Evolutionary conservation across 495 filamentous ascomycete genomes (phyloP).

Genomic region (Xylaria scruposa): DNA sequence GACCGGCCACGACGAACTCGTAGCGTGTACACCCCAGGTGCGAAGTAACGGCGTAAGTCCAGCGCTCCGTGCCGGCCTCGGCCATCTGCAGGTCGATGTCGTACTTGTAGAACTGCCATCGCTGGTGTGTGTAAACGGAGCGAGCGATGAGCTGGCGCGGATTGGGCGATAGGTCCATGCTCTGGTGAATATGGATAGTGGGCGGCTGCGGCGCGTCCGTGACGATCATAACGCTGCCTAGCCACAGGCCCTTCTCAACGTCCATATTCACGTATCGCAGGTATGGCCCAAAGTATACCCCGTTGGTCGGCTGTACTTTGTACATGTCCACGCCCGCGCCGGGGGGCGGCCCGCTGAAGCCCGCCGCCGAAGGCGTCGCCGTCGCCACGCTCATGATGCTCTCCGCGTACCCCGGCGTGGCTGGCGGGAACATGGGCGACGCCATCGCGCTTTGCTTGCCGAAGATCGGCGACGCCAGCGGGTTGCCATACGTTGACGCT

Average conservation of each 20-base stretch:
- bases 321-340: conserved; percentile 88
- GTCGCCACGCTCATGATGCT: conserved; percentile 81
- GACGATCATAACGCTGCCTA: conserved; percentile 76
- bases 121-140: conserved; percentile 84
- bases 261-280: conserved; percentile 98
- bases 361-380: conserved; percentile 68
- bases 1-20: conserved; percentile 95
- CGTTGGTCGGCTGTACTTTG: conserved; percentile 90
- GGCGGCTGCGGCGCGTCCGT: conserved; percentile 93
- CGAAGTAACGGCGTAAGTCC: conserved; percentile 98
- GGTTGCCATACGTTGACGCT: conserved; percentile 77
- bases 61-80: conserved; percentile 77
- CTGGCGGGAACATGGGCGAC: conserved; percentile 76
- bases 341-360: conserved; percentile 85
- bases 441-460: conserved; percentile 72
- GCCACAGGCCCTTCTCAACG: conserved; percentile 86
- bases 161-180: conserved; percentile 88
- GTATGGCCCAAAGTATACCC: conserved; percentile 98
- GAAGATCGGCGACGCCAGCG: conserved; percentile 75
- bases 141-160: conserved; percentile 86
- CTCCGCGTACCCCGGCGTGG: conserved; percentile 74
- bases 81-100: conserved; percentile 93
- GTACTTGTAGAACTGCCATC: conserved; percentile 96
- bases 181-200: conserved; percentile 95
- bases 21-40: conserved; percentile 96